Percentiles rank a stretch among this genome's conserved stretches.
Evolutionary conservation across 345 rosid species (phyloP).

Genomic region (Fremontodendron californicum): DNA sequence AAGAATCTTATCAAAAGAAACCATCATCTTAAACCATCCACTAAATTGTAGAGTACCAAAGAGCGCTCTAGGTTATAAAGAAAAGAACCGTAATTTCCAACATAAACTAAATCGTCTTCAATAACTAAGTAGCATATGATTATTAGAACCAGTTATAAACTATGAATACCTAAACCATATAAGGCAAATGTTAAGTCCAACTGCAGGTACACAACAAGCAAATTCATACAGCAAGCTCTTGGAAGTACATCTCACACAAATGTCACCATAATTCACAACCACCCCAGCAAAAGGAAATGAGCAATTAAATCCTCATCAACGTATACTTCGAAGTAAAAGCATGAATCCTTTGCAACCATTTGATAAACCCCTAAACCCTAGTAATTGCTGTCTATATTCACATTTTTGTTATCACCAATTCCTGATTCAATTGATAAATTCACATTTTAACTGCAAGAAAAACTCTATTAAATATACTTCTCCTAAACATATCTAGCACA

Average conservation of each 20-base stretch:
- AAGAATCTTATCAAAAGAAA: neutral
- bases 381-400: neutral
- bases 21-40: neutral
- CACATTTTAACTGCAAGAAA: neutral
- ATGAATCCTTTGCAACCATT: neutral
- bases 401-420: neutral
- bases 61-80: neutral
- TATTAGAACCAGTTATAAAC: neutral
- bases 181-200: neutral
- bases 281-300: neutral
- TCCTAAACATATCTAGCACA: neutral
- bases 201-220: neutral
- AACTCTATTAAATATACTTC: neutral
- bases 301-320: neutral
- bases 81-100: neutral
- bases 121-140: neutral
- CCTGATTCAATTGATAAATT: neutral
- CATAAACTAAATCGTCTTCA: neutral
- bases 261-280: neutral
- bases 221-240: neutral
- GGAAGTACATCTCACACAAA: neutral
- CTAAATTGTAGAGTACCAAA: neutral
- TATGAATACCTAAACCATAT: neutral
- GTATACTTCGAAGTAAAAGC: neutral
- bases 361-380: neutral